Evolutionary conservation across 768 basidiomycete genomes (phyloP).

Genomic region (Amanita molliuscula): DNA sequence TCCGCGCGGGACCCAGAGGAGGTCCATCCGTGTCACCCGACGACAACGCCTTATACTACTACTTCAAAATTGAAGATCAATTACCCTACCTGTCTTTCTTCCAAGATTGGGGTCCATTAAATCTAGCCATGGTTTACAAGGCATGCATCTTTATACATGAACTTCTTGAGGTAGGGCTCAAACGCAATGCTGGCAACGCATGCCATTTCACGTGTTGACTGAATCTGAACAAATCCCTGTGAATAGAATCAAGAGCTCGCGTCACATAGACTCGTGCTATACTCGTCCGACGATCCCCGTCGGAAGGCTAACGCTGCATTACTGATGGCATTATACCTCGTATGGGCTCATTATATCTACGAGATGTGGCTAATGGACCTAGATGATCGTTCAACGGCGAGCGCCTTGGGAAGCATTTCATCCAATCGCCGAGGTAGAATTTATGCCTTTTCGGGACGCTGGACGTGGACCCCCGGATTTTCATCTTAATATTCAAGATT

Average conservation of each 20-base stretch:
- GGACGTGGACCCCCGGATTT: constrained; percentile 89
- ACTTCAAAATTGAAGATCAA: constrained; percentile 90
- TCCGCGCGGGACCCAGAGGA: constrained; percentile 49
- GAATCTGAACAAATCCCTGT: constrained; percentile 8
- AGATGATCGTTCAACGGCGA: constrained; percentile 90
- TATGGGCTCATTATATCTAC: constrained; percentile 30
- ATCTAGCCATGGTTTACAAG: constrained; percentile 89
- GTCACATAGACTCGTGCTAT: constrained; percentile 74
- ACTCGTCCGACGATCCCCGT: constrained; percentile 78
- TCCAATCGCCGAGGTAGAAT: constrained; percentile 85
- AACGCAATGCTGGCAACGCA: constrained; percentile 17
- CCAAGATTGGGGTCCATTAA: constrained; percentile 90
- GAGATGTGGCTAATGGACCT: constrained; percentile 7
- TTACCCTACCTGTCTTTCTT: constrained; percentile 90
- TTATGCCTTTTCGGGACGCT: constrained; percentile 94
- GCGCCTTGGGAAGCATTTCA: constrained; percentile 94
- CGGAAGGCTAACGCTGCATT: constrained; percentile 91
- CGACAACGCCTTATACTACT: constrained; percentile 72
- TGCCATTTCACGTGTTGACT: constrained; percentile 20
- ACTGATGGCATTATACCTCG: constrained; percentile 88
- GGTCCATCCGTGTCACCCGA: constrained; percentile 62
- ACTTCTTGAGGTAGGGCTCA: constrained; percentile 58
- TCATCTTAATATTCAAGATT: constrained; percentile 88
- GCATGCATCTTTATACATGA: constrained; percentile 88
- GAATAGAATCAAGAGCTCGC: constrained; percentile 63